Percentiles rank a stretch among this genome's conserved stretches.
Evolutionary conservation across 768 basidiomycete species (phyloP).

Genomic region (Mycena haematopus): DNA sequence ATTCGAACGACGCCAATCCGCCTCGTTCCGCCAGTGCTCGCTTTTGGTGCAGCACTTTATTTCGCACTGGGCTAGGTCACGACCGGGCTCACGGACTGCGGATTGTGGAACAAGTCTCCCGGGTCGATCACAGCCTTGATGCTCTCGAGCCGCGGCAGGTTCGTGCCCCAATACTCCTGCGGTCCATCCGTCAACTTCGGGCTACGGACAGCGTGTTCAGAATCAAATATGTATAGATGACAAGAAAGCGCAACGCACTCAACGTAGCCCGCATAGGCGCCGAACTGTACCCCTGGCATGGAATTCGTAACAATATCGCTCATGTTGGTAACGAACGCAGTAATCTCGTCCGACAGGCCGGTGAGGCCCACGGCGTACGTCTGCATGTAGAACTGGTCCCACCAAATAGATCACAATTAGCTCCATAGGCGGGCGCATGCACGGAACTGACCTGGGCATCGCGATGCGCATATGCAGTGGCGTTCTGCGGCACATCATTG

Average conservation of each 20-base stretch:
- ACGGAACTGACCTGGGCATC: slow-evolving; percentile 17
- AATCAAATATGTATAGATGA: neutral
- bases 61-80: neutral
- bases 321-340: slow-evolving; percentile 21
- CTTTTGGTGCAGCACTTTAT: neutral
- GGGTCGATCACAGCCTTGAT: slow-evolving; percentile 27
- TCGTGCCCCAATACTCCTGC: slow-evolving; percentile 28
- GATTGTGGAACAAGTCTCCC: slow-evolving; percentile 27
- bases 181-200: slow-evolving; percentile 25
- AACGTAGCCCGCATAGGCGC: slow-evolving; percentile 30
- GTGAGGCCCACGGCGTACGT: slow-evolving; percentile 27
- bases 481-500: slow-evolving; percentile 27
- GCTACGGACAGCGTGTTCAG: slow-evolving; percentile 2
- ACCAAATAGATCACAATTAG: too few relatives aligned
- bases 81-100: slow-evolving; percentile 24
- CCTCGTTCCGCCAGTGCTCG: neutral
- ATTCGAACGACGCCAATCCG: too few relatives aligned
- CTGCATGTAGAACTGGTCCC: slow-evolving; percentile 25
- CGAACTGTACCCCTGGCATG: slow-evolving; percentile 27
- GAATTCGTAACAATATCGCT: slow-evolving; percentile 17
- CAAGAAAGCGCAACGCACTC: slow-evolving; percentile 21
- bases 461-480: slow-evolving; percentile 30
- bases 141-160: slow-evolving; percentile 23
- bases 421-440: too few relatives aligned
- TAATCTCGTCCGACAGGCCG: slow-evolving; percentile 15